Evolutionary conservation across 139 green algal genomes (phyloP).

Genomic region (Picochlorum sp.): DNA sequence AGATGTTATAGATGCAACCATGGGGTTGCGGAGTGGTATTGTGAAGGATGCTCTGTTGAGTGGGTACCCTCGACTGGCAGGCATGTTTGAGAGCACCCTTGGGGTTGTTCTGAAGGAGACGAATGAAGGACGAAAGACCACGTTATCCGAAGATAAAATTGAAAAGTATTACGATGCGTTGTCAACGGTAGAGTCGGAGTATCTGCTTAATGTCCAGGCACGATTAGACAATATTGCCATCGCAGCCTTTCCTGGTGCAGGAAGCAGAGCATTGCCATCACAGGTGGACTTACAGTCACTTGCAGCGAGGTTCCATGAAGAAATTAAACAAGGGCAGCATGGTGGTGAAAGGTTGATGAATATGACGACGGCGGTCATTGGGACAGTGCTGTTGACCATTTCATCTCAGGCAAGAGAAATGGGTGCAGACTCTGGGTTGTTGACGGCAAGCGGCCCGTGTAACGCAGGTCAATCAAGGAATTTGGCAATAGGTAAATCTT

Average conservation of each 20-base stretch:
- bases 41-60: conserved; percentile 50
- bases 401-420: conserved; percentile 58
- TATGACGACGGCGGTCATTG: conserved; percentile 34
- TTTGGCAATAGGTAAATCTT: conserved; percentile 62
- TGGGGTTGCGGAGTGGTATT: conserved; percentile 15
- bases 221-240: conserved; percentile 12
- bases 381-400: conserved; percentile 35
- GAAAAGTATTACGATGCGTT: conserved; percentile 35
- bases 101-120: conserved; percentile 58
- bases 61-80: conserved; percentile 65
- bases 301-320: conserved; percentile 73
- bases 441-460: conserved; percentile 29
- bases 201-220: conserved; percentile 50
- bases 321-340: conserved; percentile 53
- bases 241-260: conserved; percentile 56
- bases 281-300: conserved; percentile 72
- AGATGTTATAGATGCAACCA: not conserved
- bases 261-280: conserved; percentile 43
- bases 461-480: conserved; percentile 71
- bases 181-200: conserved; percentile 48
- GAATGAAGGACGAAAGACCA: conserved; percentile 11
- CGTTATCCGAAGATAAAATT: conserved; percentile 16
- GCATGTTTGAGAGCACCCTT: conserved; percentile 59
- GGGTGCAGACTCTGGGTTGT: conserved; percentile 60
- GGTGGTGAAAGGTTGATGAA: conserved; percentile 34